Base-by-base conservation (phyloP, 345 rosid genomes). In the Pugionium dolabratum region DNA sequence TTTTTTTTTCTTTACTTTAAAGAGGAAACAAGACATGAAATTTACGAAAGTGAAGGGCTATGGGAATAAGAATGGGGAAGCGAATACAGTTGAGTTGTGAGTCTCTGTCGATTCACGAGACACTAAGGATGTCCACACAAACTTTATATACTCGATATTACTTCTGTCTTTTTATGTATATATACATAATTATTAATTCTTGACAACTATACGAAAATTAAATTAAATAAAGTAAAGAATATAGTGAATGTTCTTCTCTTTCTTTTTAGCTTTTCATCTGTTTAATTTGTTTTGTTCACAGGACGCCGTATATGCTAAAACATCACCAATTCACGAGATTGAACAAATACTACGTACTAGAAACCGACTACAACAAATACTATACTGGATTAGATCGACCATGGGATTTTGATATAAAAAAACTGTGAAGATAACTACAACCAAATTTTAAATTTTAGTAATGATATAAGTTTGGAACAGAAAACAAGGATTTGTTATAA, bases 91-190 rank as follows among this genome's bases (percentile, higher is more conserved):
- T 61, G 59, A 59, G 18, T 18, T 18, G 18, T 48, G 47, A 32
- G 77, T 67, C 67, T 4, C 77, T 60, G 69, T 73, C 73, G 68
- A 42, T 67, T 74, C 78, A 74, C 78, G 78, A 67, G 78, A 61
- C 64, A 46, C 54, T 28, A 36, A 67, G 33, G 60, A 55, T 47
- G 64, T 67, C 69, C 78, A 74, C 78, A 62, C 69, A 67, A 42
- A 62, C 18, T 69, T 67, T 47, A 41, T 62, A 40, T 54, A 34
- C 58, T 64, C 58, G 61, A 67, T 54, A 68, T 32, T 32, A 51
- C 47, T 54, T 62, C 41, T 61, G 73, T 67, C 73, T 62, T 67
- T 51, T 60, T 73, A 2, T 73, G 34, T 28, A 33, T 42, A 34
- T 33, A 33, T 6, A 28, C 4, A 61, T 9, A 40, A 3, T 35